A percentile compares a stretch with the other conserved stretches of the same genome.
phyloP scores from a whole-genome alignment of 345 rosid species.

The Pistacia vera region DNA sequence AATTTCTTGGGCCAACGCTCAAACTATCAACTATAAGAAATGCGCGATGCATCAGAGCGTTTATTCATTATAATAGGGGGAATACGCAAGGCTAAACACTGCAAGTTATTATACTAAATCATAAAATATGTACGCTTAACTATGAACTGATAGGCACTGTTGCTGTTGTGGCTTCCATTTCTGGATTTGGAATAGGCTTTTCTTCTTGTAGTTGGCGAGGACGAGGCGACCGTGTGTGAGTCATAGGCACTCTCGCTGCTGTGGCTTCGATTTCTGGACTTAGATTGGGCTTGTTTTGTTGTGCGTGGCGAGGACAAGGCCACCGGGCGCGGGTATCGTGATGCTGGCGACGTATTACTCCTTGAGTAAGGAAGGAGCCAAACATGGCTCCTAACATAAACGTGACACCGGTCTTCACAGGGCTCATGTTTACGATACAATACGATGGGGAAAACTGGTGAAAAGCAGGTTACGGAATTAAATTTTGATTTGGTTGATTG shows the following conservation, averaged over 20 bases:
- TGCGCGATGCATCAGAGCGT: neutral
- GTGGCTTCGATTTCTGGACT: constrained; percentile 16
- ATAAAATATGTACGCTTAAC: too few species aligned
- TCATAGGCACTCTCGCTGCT: neutral
- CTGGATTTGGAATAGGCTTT: constrained; percentile 29
- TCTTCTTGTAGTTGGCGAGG: constrained; percentile 29
- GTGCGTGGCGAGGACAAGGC: constrained; percentile 30
- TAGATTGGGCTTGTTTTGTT: constrained; percentile 26
- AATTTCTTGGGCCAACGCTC: too few species aligned
- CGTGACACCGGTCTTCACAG: constrained; percentile 30
- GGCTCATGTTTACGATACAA: constrained; percentile 33
- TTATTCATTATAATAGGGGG: neutral
- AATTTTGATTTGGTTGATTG: neutral
- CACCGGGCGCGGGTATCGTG: constrained; percentile 24
- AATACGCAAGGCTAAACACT: too few species aligned
- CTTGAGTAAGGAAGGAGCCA: constrained; percentile 45
- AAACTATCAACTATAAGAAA: too few species aligned
- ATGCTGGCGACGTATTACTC: constrained; percentile 35
- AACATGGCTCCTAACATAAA: constrained; percentile 37
- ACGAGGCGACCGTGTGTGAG: constrained; percentile 23
- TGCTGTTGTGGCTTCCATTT: neutral
- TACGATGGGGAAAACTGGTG: neutral
- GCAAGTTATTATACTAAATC: too few species aligned
- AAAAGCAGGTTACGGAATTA: neutral
- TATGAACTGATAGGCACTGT: neutral